Evolutionary conservation across 2,329 filamentous ascomycete genomes (phyloP), one percentile per base, ranked within the genome.

Genomic region (Colletotrichum caudatum): DNA sequence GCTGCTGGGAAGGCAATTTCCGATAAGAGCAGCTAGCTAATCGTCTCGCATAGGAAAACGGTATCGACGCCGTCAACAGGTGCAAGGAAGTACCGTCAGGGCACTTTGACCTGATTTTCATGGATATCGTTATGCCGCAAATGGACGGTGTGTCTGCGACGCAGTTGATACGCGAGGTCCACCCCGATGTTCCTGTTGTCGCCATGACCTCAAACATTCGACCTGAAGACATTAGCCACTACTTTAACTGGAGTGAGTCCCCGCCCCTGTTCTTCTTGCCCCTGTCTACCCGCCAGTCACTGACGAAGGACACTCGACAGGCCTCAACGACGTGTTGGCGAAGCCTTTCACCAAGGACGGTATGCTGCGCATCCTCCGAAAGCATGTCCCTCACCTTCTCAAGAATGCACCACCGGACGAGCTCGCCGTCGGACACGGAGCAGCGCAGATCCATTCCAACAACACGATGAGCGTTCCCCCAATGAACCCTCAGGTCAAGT

Each of bases 151-250:
- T 98, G 7, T 97, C 95, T 20, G 95, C 96, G 3, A 97, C 94
- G 69, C 93, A 96, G 78, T 90, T 97, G 73, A 98, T 99, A 75
- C 91, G 95, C 64, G 93, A 97, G 78, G 94, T 95, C 73, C 91
- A 94, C 74, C 89, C 90, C 48, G 89, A 91, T 7, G 91, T 93
- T 26, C 96, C 96, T 0, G 97, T 99, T 77, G 94, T 99, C 70
- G 96, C 96, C 58, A 98, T 99, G 96, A 99, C 96, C 3, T 98
- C 95, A 4, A 99, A 98, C 79, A 98, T 99, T 74, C 90, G 96
- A 74, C 95, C 94, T 72, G 95, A 98, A 77, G 96, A 99, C 79
- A 97, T 98, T 73, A 93, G 95, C 65, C 95, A 97, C 84, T 99
- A 99, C 80, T 98, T 98, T 84, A 88, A 85, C 92, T 81, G 33